These are phyloP conservation scores for Medicago arabica DNA, from an alignment of 306 rosid genomes.

Conservation along the genomic window DNA sequence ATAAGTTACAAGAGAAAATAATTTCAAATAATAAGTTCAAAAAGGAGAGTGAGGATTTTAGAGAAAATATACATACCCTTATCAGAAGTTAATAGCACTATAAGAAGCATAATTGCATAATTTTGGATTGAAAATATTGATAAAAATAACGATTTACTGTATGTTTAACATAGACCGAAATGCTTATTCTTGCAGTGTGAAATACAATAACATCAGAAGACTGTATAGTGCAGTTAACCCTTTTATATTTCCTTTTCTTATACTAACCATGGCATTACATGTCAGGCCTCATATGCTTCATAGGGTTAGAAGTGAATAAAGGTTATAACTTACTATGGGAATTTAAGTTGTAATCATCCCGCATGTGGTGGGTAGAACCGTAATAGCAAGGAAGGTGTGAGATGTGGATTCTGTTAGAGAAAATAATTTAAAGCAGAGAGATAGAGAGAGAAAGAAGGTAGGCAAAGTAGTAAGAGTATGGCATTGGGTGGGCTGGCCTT, in stretches of 20 bases:
- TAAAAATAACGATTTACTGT: constrained; percentile 7
- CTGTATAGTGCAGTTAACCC: constrained; percentile 12
- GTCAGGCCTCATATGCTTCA: not conserved
- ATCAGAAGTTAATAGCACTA: constrained; percentile 28
- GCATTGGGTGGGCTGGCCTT: constrained; percentile 4
- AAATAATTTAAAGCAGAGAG: not conserved
- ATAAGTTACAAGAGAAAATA: constrained; percentile 17
- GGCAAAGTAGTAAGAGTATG: not conserved
- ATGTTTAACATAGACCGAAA: constrained; percentile 18
- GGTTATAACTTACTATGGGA: not conserved
- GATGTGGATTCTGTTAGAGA: constrained; percentile 3
- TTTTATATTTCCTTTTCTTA: constrained; percentile 25
- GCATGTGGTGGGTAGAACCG: not conserved
- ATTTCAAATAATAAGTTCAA: constrained; percentile 39
- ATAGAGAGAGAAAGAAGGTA: not conserved
- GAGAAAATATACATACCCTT: constrained; percentile 24
- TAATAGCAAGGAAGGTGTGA: not conserved
- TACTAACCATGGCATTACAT: constrained; percentile 7
- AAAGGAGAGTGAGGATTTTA: constrained; percentile 18
- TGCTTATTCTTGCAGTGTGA: constrained; percentile 26
- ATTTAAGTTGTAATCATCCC: not conserved
- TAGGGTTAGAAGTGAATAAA: constrained; percentile 1
- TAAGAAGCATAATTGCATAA: constrained; percentile 20
- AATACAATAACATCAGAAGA: constrained; percentile 27
- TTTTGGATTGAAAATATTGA: constrained; percentile 8